Evolutionary conservation across 352 stramenopile genomes (phyloP), one percentile per base, ranked within the genome.

Genomic region (Phytopythium delawarense): DNA sequence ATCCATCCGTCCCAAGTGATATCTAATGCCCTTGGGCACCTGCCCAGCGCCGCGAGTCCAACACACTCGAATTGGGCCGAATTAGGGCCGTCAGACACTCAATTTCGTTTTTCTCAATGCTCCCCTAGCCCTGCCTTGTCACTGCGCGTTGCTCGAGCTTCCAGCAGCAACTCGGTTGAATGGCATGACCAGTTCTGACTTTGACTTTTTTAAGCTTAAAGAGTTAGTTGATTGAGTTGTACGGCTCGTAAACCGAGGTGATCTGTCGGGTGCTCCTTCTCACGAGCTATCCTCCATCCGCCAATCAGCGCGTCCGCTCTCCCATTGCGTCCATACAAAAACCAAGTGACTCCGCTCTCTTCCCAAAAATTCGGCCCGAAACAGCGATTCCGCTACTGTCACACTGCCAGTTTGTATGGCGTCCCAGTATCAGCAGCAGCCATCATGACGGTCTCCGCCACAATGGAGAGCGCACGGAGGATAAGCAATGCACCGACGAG

Each of bases 401-500:
- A 9, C 16, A 23, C 18, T n/a, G 39, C 39, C 15, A 40, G 12
- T 40, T 40, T 15, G 9, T 40, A 40, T 15, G 9, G 8, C 35
- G 35, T 7, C 28, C 2, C 28, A 32, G 28, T 32, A 32, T 32
- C 28, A 40, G 8, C 35, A 40, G 9, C 35, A 16, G 35, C 12
- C 35, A 16, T 15, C 35, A 40, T 40, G 35, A 40, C 39, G 39
- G 39, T 21, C 39, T 45, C 39, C 12, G 16, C 39, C 9, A 15
- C 35, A 3, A 45, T 45, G 39, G 39, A n/a, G 39, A 45, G 8
- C 35, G 16, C 39, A 45, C 35, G 35, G 35, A 48, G 42, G 42
- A 48, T 48, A 48, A 48, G 42, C 42, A 48, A 48, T 48, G 42
- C 42, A 48, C 42, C 20, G 42, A 48, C 42, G 42, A 48, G 42